Percentiles rank a stretch among this genome's conserved stretches.
Evolutionary conservation across 148 eudicot species (phyloP).

Genomic region (Oxyria digyna): DNA sequence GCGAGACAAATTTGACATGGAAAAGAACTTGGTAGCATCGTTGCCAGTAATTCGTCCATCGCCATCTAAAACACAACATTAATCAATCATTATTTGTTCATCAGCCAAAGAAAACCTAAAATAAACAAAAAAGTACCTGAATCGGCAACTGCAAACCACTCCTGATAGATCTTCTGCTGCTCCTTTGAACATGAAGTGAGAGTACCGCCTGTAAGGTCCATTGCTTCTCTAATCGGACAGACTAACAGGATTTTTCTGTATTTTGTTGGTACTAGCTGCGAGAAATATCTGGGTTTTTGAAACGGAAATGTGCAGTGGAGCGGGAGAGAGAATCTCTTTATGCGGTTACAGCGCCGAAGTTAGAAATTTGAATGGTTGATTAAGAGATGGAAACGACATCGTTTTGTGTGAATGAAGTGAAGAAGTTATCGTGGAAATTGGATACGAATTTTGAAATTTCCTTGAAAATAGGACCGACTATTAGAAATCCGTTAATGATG

Average conservation of each 20-base stretch:
- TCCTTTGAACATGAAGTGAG: constrained; percentile 36
- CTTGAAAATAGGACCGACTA: not conserved
- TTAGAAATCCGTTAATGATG: too few species aligned
- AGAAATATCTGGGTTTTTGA: not conserved
- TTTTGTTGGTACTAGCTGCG: not conserved
- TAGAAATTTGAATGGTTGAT: not conserved
- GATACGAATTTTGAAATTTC: not conserved
- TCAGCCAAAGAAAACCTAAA: not conserved
- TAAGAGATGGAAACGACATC: not conserved
- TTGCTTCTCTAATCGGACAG: not conserved
- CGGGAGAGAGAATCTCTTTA: not conserved
- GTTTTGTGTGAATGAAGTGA: not conserved
- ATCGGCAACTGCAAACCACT: constrained; percentile 71
- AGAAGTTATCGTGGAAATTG: not conserved
- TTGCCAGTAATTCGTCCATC: constrained; percentile 74
- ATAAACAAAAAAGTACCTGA: constrained; percentile 27
- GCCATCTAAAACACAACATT: constrained; percentile 33
- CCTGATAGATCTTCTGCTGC: constrained; percentile 47
- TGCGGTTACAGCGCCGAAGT: not conserved
- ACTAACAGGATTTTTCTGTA: too few species aligned
- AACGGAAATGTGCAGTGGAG: not conserved
- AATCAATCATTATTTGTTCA: not conserved
- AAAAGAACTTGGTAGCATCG: constrained; percentile 60
- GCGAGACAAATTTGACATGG: constrained; percentile 52
- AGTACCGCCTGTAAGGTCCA: not conserved